Evolutionary conservation across 352 stramenopile genomes (phyloP), one percentile per base, ranked within the genome.

Genomic region (Salisapilia sapeloensis): DNA sequence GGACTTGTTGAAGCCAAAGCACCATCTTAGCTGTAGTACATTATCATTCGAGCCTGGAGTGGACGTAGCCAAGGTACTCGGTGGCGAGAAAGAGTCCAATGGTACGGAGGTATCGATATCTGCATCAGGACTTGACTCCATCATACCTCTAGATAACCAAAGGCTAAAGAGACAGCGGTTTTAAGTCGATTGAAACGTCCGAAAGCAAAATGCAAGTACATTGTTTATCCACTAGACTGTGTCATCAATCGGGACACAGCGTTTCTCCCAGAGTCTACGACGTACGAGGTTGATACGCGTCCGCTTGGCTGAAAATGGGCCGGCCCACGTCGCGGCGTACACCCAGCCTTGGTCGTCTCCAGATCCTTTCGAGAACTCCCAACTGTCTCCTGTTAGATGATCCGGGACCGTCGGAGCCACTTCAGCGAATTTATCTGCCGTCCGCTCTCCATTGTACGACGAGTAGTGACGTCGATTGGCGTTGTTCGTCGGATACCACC

Each of bases 1-100:
- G 34, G 92, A 72, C 33, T 92, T 93, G 60, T 93, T 92, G 46
- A 94, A 93, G 11, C 85, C 85, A 42, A 94, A 96, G 1, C 65
- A 66, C 85, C 82, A 96, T 12, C 60, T 44, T 2, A 95, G 48
- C 6, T 48, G 48, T 35, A 87, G 40, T 11, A 66, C 72, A 28
- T 83, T 86, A 19, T 32, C 24, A 16, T 38, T 48, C 7, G 39
- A 28, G n/a, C n/a, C n/a, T 28, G 24, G 24, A 10, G 24, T 12
- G 10, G 24, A 28, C 10, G 10, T 28, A 28, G 10, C 24, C 24
- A 12, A 10, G 10, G 24, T 28, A 10, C 24, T 28, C 13, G 24
- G 24, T n/a, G n/a, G n/a, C n/a, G n/a, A n/a, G n/a, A n/a, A n/a
- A n/a, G n/a, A n/a, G n/a, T n/a, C n/a, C n/a, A n/a, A n/a, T n/a